These are phyloP conservation scores for Sporothrix pallida DNA, from an alignment of 2,329 filamentous ascomycete genomes.

Conservation along the genomic window DNA sequence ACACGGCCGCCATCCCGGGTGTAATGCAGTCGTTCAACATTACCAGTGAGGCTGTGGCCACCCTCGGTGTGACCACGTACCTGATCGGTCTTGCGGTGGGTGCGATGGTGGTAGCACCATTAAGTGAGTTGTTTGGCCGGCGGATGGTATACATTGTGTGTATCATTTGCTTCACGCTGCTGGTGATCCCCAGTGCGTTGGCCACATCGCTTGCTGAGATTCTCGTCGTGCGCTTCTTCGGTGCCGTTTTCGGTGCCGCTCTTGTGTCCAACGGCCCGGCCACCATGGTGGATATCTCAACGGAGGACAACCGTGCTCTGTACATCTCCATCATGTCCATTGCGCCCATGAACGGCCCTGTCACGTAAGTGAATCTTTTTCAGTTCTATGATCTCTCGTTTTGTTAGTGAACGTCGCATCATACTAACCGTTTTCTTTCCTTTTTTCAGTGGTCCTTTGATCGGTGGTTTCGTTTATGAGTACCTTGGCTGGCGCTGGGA, in stretches of 20 bases:
- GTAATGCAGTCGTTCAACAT: conserved; percentile 69
- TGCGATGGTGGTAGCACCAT: conserved; percentile 72
- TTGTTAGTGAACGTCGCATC: background rate
- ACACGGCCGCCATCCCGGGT: conserved; percentile 71
- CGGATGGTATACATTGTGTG: conserved; percentile 69
- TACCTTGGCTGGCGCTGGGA: conserved; percentile 74
- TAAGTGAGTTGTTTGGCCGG: conserved; percentile 70
- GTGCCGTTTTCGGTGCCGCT: conserved; percentile 59
- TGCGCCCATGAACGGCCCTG: conserved; percentile 80
- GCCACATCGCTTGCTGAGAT: conserved; percentile 68
- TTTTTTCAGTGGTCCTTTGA: conserved; percentile 63
- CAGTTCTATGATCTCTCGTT: background rate
- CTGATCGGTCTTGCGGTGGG: conserved; percentile 73
- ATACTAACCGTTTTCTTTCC: background rate
- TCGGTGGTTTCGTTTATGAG: conserved; percentile 58
- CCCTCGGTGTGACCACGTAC: conserved; percentile 76
- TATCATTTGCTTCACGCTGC: conserved; percentile 65
- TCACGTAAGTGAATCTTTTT: conserved; percentile 41
- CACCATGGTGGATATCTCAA: conserved; percentile 81
- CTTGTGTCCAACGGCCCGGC: conserved; percentile 86
- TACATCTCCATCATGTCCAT: conserved; percentile 83
- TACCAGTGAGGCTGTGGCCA: conserved; percentile 59
- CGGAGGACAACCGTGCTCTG: conserved; percentile 78
- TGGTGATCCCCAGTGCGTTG: conserved; percentile 73
- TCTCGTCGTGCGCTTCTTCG: conserved; percentile 72